Evolutionary conservation across 2,329 filamentous ascomycete genomes (phyloP), one percentile per base, ranked within the genome.

Genomic region (Aureobasidium sp.): DNA sequence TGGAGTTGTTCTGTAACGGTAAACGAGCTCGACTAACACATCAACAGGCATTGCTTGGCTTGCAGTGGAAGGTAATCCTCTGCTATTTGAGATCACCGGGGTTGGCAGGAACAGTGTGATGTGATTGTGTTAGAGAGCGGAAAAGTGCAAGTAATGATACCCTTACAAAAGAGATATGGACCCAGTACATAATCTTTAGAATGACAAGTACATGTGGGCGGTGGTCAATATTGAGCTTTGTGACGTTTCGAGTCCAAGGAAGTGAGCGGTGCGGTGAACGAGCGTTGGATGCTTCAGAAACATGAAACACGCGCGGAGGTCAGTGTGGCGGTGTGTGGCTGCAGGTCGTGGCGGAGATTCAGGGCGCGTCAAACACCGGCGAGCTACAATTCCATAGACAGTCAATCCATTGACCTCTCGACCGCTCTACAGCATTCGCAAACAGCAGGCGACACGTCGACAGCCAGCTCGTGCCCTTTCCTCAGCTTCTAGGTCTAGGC

Each of bases 1-100:
- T 74, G 19, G 61, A 15, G 19, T 35, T 27, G 19, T 8, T n/a
- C 6, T 19, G 9, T n/a, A 5, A 29, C 1, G 24, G 15, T 12
- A 12, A n/a, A 9, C 6, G 33, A 48, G 22, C 14, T 35, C 19
- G 39, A 39, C 60, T 62, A 22, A 65, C 68, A 64, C 67, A 3
- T 48, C 49, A 50, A 37, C 65, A 91, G 90, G 90, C 49, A 96
- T 96, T 73, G 91, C 82, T 57, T 91, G 87, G 85, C 78, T 95
- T 63, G 89, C 90, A 2, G 85, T 90, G 1, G 89, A 90, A 67
- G 79, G 82, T n/a, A 86, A 88, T 66, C 89, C 89, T 0, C 77
- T 90, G 29, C 73, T 90, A 44, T 92, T 94, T 33, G 61, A 63
- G 12, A 12, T 53, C 7, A 39, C 61, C 5, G 61, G 61, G 3